phyloP scores from a whole-genome alignment of 352 stramenopile species.

The Sclerospora graminicola region DNA sequence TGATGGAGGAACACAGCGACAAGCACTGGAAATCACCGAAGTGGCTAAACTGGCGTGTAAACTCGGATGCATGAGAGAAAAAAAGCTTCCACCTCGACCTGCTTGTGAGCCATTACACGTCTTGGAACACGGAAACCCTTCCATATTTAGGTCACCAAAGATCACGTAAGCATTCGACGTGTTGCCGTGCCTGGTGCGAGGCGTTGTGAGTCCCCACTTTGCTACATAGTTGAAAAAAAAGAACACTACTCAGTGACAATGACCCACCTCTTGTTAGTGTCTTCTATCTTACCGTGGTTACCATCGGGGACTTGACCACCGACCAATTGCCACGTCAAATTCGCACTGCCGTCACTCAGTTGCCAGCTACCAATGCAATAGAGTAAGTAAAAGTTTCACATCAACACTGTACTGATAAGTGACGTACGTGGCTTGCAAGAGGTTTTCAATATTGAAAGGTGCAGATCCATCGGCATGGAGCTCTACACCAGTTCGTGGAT shows the following conservation, averaged over 20 bases:
- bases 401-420: background rate
- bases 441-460: conserved; percentile 68
- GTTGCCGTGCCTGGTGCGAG: conserved; percentile 15
- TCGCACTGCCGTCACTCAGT: conserved; percentile 23
- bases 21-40: conserved; percentile 35
- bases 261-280: background rate
- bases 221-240: conserved; percentile 18
- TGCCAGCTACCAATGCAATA: conserved; percentile 16
- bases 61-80: conserved; percentile 27
- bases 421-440: conserved; percentile 48
- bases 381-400: background rate
- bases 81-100: conserved; percentile 63
- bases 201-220: conserved; percentile 62
- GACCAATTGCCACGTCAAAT: conserved; percentile 55
- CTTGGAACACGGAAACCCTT: conserved; percentile 70
- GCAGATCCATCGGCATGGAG: conserved; percentile 36
- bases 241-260: background rate
- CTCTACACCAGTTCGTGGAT: conserved; percentile 25
- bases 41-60: conserved; percentile 44
- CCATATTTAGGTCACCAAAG: conserved; percentile 77
- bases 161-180: conserved; percentile 24
- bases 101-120: conserved; percentile 61
- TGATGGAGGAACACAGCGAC: conserved; percentile 22
- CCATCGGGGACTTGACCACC: conserved; percentile 35
- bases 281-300: conserved; percentile 38